These are phyloP conservation scores for Purshia tridentata DNA, from an alignment of 306 rosid genomes.

Conservation along the genomic window DNA sequence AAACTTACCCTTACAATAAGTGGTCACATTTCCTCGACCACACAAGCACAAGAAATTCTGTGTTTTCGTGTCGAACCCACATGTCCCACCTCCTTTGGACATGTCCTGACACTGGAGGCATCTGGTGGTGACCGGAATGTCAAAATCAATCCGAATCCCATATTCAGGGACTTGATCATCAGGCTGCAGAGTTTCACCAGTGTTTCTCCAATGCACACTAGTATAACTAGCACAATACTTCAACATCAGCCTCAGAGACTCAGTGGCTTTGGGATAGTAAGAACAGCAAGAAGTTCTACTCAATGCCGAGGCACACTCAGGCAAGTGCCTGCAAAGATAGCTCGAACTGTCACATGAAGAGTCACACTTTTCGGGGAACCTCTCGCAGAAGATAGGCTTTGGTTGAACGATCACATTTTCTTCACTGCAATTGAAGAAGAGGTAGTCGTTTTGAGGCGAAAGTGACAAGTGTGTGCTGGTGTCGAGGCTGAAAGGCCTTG, in stretches of 20 bases:
- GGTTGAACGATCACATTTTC: constrained; percentile 68
- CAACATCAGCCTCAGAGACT: constrained; percentile 73
- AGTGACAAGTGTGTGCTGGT: constrained; percentile 64
- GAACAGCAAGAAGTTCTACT: constrained; percentile 70
- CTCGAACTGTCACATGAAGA: constrained; percentile 90
- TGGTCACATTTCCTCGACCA: constrained; percentile 63
- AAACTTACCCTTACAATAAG: constrained; percentile 69
- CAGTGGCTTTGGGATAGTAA: constrained; percentile 75
- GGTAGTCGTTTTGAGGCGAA: constrained; percentile 73
- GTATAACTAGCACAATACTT: constrained; percentile 74
- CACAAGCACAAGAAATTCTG: constrained; percentile 73
- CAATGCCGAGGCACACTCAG: constrained; percentile 56
- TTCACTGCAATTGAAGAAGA: constrained; percentile 87
- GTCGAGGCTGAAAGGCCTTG: constrained; percentile 77
- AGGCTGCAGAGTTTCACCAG: constrained; percentile 56
- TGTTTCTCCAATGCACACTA: constrained; percentile 84
- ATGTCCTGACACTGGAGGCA: constrained; percentile 89
- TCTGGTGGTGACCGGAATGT: constrained; percentile 64
- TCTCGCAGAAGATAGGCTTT: constrained; percentile 80
- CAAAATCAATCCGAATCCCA: constrained; percentile 81
- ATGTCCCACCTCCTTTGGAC: constrained; percentile 74
- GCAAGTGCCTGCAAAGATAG: constrained; percentile 81
- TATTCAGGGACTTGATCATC: constrained; percentile 88
- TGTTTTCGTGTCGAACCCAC: constrained; percentile 61
- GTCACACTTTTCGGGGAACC: constrained; percentile 73